phyloP scores from a whole-genome alignment of 163 green algal genomes.

The Dunaliella salina region DNA sequence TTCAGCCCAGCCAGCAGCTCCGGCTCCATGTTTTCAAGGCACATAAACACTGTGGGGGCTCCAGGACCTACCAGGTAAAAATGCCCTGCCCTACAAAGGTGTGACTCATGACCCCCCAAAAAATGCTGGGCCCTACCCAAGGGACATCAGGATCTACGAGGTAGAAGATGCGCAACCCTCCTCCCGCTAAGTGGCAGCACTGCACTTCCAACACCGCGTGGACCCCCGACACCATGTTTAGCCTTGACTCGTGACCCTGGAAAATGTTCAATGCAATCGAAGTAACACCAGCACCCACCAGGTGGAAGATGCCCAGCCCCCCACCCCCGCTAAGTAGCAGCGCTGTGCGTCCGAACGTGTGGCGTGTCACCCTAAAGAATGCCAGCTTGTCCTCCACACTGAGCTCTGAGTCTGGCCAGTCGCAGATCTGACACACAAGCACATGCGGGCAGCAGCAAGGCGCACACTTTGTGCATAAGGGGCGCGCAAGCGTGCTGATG shows the following conservation, averaged over 20 bases:
- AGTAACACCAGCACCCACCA: too few relatives aligned
- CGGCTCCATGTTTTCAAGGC: too few relatives aligned
- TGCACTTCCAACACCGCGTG: conserved; percentile 90
- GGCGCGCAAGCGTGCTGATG: neutral
- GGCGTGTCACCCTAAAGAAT: conserved; percentile 90
- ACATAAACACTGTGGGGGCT: too few relatives aligned
- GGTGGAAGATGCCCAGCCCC: conserved; percentile 89
- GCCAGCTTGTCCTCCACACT: conserved; percentile 75
- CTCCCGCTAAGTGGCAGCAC: conserved; percentile 89
- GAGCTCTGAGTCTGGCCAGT: conserved; percentile 58
- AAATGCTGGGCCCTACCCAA: too few relatives aligned
- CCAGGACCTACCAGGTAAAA: too few relatives aligned
- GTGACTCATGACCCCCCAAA: too few relatives aligned
- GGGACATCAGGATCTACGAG: conserved; percentile 51
- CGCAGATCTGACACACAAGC: conserved; percentile 5
- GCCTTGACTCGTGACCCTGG: too few relatives aligned
- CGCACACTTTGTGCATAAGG: neutral
- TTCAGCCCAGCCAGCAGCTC: too few relatives aligned
- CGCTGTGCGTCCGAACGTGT: conserved; percentile 91
- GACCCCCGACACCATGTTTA: too few relatives aligned
- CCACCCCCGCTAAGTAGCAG: conserved; percentile 90
- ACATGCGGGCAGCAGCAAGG: neutral
- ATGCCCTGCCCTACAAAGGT: too few relatives aligned
- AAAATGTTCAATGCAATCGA: too few relatives aligned
- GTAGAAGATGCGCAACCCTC: conserved; percentile 91